A percentile compares a stretch with the other conserved stretches of the same genome.
Conservation (phyloP, 345 rosid genomes). For the Gossypium australe region DNA sequence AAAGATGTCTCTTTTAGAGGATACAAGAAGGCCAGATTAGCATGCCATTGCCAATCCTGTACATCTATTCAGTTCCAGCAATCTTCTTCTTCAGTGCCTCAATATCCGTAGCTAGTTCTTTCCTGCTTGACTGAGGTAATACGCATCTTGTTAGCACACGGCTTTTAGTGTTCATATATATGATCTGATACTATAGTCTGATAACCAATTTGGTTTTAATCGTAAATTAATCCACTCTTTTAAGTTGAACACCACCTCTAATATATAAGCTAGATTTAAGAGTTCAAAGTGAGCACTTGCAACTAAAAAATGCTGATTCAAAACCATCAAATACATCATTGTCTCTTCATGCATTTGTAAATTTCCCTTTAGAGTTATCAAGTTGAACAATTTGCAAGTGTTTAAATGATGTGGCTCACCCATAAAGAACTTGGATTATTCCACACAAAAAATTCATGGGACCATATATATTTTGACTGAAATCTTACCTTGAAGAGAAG, state of each 20-base stretch:
- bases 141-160: neutral
- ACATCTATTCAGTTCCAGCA: conserved; percentile 68
- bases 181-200: neutral
- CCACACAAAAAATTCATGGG: neutral
- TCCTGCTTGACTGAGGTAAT: conserved; percentile 78
- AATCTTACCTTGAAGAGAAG: conserved; percentile 86
- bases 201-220: neutral
- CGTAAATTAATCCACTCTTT: neutral
- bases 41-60: neutral
- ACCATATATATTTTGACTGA: neutral
- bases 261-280: neutral
- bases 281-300: neutral
- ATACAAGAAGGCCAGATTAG: conserved; percentile 11
- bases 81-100: conserved; percentile 93
- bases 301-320: neutral
- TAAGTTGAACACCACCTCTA: neutral
- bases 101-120: conserved; percentile 89
- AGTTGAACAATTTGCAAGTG: neutral
- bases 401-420: neutral
- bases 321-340: neutral
- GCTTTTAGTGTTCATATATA: neutral
- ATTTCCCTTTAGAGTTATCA: neutral
- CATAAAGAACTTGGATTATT: neutral
- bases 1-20: conserved; percentile 25
- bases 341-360: neutral